Evolutionary conservation across 805 yeast genomes (phyloP), one percentile per base, ranked within the genome.

Genomic region (Wickerhamomyces strasburgensis): DNA sequence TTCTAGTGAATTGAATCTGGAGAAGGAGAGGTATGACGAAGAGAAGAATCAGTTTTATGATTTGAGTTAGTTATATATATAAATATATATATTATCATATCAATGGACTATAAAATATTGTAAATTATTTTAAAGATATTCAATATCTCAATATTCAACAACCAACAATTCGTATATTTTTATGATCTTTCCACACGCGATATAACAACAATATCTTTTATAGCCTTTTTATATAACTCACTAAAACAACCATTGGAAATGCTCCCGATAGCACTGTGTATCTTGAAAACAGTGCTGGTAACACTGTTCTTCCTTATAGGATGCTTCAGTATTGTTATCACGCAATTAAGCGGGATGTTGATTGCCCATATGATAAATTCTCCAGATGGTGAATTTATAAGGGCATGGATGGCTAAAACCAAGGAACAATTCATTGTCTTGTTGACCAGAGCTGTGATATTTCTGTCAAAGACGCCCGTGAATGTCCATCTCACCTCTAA

Each of bases 371-470:
- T 54, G 1, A 13, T 67, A 7, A 62, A 67, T 27, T 29, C 43
- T 10, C 48, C 47, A n/a, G 56, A 63, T 29, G 57, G 65, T 1
- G 49, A 47, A 18, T 54, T 60, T 32, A 50, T 60, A 26, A 72
- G 72, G 42, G 64, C 64, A 3, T 47, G 71, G 40, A 49, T 80
- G 28, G 68, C 73, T 41, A 56, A 62, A 25, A 77, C 88, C 11
- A 84, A 83, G 56, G 62, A 60, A 24, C 68, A 70, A 19, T 84
- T 84, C 49, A 63, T 84, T 17, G 61, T 69, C 7, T 51, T 82
- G 27, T 57, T 84, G 29, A 64, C 75, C 1, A 67, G 75, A 14
- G 58, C 78, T 26, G 56, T 80, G 5, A 64, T 71, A 4, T 49
- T 70, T 15, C 67, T 72, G 4, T 72, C 78, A 10, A 33, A 35